Conservation (phyloP, 768 basidiomycete genomes). For the Mycena indigotica region DNA sequence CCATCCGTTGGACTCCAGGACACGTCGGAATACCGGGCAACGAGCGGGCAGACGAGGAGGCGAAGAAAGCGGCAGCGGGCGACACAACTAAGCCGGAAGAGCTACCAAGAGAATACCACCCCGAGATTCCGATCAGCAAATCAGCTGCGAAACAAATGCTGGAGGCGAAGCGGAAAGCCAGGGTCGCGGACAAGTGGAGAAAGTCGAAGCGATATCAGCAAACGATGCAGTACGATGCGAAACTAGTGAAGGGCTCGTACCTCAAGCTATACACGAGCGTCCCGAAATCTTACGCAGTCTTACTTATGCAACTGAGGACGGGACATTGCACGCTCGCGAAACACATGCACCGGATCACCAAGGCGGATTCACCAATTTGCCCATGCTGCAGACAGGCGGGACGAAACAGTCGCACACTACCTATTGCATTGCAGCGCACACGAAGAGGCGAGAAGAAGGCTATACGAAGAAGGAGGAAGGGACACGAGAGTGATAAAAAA, state of each 20-base stretch:
- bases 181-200: not conserved
- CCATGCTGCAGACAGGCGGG: constrained; percentile 12
- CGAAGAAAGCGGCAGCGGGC: no score
- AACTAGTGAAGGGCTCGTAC: not conserved
- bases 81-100: not conserved
- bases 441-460: no score
- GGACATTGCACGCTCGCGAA: no score
- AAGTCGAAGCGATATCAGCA: not conserved
- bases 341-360: constrained; percentile 21
- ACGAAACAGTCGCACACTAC: constrained; percentile 13
- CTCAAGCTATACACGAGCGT: not conserved
- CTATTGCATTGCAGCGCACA: constrained; percentile 17
- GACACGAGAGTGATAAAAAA: no score
- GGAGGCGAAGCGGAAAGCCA: not conserved
- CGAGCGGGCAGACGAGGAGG: no score
- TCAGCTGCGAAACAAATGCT: not conserved
- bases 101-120: not conserved
- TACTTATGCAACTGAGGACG: no score
- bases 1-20: constrained; percentile 23
- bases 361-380: constrained; percentile 17
- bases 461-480: no score
- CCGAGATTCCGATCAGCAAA: constrained; percentile 7
- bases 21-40: constrained; percentile 18
- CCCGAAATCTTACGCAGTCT: constrained; percentile 16
- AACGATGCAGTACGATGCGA: not conserved